Conservation (phyloP, 1,139 yeast species). For the Pichia sp. region DNA sequence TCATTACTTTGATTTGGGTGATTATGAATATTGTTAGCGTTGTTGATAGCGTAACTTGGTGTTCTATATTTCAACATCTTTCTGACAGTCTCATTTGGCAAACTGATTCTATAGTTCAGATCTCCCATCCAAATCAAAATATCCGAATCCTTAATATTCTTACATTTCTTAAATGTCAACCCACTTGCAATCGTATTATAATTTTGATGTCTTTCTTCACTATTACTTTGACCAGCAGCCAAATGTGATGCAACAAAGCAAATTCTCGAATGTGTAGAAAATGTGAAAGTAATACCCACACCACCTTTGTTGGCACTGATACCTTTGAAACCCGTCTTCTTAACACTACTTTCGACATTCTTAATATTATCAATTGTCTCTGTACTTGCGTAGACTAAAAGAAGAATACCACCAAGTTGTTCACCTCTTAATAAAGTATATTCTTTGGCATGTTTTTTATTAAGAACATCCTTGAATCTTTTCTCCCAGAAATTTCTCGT, state of each 20-base stretch:
- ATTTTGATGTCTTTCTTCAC: conserved; percentile 86
- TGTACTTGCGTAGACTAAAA: conserved; percentile 62
- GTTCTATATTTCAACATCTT: conserved; percentile 43
- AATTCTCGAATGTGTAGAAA: conserved; percentile 70
- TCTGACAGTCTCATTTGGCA: conserved; percentile 77
- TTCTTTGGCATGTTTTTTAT: conserved; percentile 35
- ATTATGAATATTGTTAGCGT: neutral
- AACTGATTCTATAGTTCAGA: conserved; percentile 79
- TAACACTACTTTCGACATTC: conserved; percentile 71
- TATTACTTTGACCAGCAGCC: conserved; percentile 88
- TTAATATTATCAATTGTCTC: conserved; percentile 62
- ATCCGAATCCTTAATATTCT: conserved; percentile 76
- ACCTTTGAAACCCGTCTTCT: conserved; percentile 94
- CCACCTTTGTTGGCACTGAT: conserved; percentile 97
- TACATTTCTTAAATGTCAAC: conserved; percentile 71
- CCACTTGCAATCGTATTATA: conserved; percentile 80
- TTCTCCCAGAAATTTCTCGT: conserved; percentile 80
- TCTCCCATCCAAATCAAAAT: conserved; percentile 94
- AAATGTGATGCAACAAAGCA: conserved; percentile 90
- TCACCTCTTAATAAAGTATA: conserved; percentile 71
- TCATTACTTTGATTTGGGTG: conserved; percentile 9
- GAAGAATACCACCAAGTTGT: conserved; percentile 90
- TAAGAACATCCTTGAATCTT: conserved; percentile 57
- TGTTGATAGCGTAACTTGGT: conserved; percentile 4
- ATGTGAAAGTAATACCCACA: conserved; percentile 76